Percentiles rank a stretch among this genome's conserved stretches.
phyloP scores from a whole-genome alignment of 1,284 basidiomycete species.

The Puccinia novopanici region DNA sequence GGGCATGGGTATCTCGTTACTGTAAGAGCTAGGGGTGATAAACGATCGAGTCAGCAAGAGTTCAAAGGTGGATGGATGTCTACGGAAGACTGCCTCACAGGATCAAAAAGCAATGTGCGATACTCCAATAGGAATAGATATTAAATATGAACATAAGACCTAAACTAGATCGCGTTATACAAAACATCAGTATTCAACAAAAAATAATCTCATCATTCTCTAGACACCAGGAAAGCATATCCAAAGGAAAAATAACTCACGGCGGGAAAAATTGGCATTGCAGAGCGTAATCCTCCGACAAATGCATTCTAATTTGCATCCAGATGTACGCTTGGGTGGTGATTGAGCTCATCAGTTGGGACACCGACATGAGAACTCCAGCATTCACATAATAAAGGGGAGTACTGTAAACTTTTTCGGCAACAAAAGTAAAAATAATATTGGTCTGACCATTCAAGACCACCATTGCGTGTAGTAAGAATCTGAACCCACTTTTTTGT shows the following conservation, averaged over 20 bases:
- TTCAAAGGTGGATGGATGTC: neutral
- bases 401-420: conserved; percentile 11
- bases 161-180: neutral
- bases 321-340: conserved; percentile 26
- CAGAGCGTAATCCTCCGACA: neutral
- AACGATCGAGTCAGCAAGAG: neutral
- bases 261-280: neutral
- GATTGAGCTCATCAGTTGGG: neutral
- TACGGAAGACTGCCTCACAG: neutral
- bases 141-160: conserved; percentile 1
- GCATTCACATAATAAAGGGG: conserved; percentile 10
- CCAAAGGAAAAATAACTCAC: conserved; percentile 14
- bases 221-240: no score
- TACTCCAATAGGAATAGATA: conserved; percentile 11
- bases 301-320: conserved; percentile 16
- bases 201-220: neutral
- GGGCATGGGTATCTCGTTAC: neutral
- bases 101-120: conserved; percentile 10
- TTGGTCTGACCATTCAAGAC: neutral
- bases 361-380: conserved; percentile 5
- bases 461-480: neutral
- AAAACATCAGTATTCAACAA: neutral
- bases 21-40: neutral
- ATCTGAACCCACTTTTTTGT: neutral
- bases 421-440: neutral